Base-by-base conservation (phyloP, 2,329 filamentous ascomycete genomes). In the Aspergillus sojae region DNA sequence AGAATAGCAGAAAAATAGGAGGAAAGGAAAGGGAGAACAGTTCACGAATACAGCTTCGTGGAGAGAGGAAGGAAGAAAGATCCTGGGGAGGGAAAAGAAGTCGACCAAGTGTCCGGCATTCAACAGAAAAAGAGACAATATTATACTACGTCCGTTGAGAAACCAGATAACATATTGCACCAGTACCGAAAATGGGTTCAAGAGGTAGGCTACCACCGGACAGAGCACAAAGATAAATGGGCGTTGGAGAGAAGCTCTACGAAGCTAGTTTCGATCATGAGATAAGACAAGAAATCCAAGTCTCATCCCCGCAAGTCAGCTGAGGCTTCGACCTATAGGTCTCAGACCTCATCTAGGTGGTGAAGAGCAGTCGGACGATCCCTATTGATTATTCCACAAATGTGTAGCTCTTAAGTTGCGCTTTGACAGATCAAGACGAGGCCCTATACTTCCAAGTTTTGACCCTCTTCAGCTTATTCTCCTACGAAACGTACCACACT, bases 91-190 rank as follows among this genome's bases (percentile, higher is more conserved):
- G 23, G 12, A 12, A 32, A 32, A 32, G 48, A 16, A 14, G 57
- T 34, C 39, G 43, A 62, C 52, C 58, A 59, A 64, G 64, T 64
- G 69, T 46, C 67, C 67, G 57, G 68, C 67, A 67, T 65, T 67
- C 57, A 34, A 58, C 59, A 50, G 21, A 69, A 64, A 39, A 50
- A 65, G 28, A 58, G 46, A 61, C 57, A 63, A 57, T 32, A 62
- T 30, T 32, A 63, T 45, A 46, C 45, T 60, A 61, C 56, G 52
- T 34, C 32, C 26, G 50, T 39, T 36, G 46, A 56, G 58, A 46
- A 34, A 19, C 48, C 45, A 60, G 62, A 32, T 61, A 64, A 69
- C 64, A 68, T 66, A 46, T 45, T 65, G 60, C 41, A 57, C 14
- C 26, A 52, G 26, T 36, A 11, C 32, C n/a, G 10, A 53, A 41